phyloP scores from a whole-genome alignment of 139 green algal genomes.

The Microglena sp. region DNA sequence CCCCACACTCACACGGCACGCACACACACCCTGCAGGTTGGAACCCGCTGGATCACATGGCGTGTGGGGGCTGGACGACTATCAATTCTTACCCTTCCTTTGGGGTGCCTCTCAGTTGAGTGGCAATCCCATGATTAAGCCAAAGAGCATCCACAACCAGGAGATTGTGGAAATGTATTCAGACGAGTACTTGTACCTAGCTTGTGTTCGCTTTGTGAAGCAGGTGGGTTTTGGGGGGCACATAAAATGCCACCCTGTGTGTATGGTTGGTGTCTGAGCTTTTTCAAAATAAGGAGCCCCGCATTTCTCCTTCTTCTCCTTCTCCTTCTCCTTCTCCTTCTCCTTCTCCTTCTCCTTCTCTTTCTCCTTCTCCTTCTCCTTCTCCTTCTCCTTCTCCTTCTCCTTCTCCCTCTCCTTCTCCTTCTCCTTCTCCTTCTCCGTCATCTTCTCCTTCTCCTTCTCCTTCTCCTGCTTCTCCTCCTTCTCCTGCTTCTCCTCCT shows the following conservation, averaged over 20 bases:
- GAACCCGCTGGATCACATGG: conserved; percentile 93
- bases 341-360: neutral
- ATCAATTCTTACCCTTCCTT: conserved; percentile 95
- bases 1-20: too few species aligned
- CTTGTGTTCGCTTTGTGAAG: conserved; percentile 67
- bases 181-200: conserved; percentile 85
- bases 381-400: too few species aligned
- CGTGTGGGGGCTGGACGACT: conserved; percentile 97
- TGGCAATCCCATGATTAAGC: conserved; percentile 64
- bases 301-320: neutral
- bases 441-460: too few species aligned
- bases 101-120: conserved; percentile 75
- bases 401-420: too few species aligned
- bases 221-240: conserved; percentile 24
- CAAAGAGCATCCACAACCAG: conserved; percentile 68
- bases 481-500: too few species aligned
- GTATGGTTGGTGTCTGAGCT: too few species aligned
- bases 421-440: too few species aligned
- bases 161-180: conserved; percentile 59
- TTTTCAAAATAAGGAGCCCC: too few species aligned
- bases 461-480: too few species aligned
- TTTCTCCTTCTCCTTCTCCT: neutral
- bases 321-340: neutral
- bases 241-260: neutral
- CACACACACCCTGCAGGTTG: too few species aligned